Evolutionary conservation across 371 early-diverging fungal species (phyloP).

Genomic region (Syncephalastrum monosporum): DNA sequence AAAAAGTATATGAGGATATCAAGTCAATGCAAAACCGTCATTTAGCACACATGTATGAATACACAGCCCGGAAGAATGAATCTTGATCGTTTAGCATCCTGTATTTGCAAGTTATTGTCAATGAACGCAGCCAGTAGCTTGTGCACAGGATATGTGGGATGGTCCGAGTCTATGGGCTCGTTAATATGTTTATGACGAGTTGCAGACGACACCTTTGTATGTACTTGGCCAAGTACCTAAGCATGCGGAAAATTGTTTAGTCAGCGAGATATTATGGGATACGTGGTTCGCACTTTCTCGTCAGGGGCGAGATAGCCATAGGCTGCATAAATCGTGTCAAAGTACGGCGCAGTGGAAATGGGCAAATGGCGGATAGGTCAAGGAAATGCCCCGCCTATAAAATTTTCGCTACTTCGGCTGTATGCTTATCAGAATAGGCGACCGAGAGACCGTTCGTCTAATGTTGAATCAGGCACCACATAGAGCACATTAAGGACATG

Average conservation of each 20-base stretch:
- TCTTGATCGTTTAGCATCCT: no score
- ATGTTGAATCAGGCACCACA: no score
- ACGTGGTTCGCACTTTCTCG: slow-evolving; percentile 2
- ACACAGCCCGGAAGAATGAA: slow-evolving; percentile 1
- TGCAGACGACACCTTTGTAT: neutral
- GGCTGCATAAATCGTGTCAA: slow-evolving; percentile 15
- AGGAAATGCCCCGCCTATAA: neutral
- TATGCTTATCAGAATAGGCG: no score
- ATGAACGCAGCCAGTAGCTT: slow-evolving; percentile 7
- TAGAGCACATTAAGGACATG: no score
- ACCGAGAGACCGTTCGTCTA: no score
- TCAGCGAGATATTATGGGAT: neutral
- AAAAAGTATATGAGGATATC: slow-evolving; percentile 17
- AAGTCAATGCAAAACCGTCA: slow-evolving; percentile 12
- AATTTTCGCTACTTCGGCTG: no score
- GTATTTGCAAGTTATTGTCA: neutral
- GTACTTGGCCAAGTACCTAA: slow-evolving; percentile 9
- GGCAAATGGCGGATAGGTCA: slow-evolving; percentile 11
- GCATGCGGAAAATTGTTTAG: no score
- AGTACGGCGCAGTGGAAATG: slow-evolving; percentile 15
- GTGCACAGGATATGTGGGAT: slow-evolving; percentile 19
- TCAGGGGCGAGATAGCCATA: slow-evolving; percentile 18
- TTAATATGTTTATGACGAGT: neutral
- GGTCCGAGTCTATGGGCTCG: slow-evolving; percentile 10
- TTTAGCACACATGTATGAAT: slow-evolving; percentile 8